A percentile compares a stretch with the other conserved stretches of the same genome.
These are phyloP conservation scores for Colletotrichum siamense DNA, from an alignment of 2,329 filamentous ascomycete species.

Conservation along the genomic window DNA sequence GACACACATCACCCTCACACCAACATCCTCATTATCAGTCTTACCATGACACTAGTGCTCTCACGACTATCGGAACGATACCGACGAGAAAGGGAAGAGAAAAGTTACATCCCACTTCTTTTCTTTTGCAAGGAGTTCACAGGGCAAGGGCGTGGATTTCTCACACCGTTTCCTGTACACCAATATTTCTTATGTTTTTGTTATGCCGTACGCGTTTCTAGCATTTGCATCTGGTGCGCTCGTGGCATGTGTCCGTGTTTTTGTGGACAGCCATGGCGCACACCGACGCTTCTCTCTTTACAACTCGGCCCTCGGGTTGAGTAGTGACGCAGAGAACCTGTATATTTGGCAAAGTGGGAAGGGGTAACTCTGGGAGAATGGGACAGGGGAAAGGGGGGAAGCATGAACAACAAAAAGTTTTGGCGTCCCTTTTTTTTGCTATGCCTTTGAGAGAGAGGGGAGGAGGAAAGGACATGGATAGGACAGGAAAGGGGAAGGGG, in stretches of 20 bases:
- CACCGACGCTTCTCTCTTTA: conserved; percentile 1
- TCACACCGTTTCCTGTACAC: conserved; percentile 19
- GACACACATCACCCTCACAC: neutral
- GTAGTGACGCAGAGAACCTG: neutral
- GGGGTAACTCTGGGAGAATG: neutral
- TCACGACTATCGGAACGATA: neutral
- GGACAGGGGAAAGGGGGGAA: conserved; percentile 12
- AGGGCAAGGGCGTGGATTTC: conserved; percentile 13
- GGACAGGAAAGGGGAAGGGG: neutral
- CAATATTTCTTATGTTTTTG: conserved; percentile 7
- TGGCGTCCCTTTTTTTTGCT: conserved; percentile 17
- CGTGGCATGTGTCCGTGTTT: neutral
- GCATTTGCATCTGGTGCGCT: conserved; percentile 15
- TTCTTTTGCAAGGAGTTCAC: conserved; percentile 11
- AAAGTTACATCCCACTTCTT: conserved; percentile 1
- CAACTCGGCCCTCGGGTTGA: neutral
- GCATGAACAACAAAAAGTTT: conserved; percentile 21
- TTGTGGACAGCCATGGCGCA: neutral
- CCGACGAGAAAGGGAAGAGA: conserved; percentile 2
- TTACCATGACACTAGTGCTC: neutral
- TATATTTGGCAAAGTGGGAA: conserved; percentile 15
- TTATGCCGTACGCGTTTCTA: conserved; percentile 6
- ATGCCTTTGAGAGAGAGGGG: conserved; percentile 4
- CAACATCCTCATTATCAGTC: neutral
- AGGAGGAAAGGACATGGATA: neutral